Conservation (phyloP, 352 stramenopile species). For the Globisporangium uncinulatum region DNA sequence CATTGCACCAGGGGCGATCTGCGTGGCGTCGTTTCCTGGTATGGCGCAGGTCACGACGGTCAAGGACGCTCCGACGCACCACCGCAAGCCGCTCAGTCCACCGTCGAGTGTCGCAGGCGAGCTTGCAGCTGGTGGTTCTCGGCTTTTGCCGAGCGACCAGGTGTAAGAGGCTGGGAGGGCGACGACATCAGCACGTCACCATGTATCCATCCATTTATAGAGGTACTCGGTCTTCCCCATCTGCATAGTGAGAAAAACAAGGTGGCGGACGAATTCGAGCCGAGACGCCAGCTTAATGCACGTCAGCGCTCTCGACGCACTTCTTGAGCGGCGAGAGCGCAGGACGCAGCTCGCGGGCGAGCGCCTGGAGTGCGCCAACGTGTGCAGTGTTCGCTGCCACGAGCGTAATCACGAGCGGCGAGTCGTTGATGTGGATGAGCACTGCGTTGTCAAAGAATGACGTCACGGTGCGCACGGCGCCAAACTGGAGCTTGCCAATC, state of each 20-base stretch:
- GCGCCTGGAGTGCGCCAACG: conserved; percentile 49
- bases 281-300: conserved; percentile 28
- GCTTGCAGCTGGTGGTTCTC: conserved; percentile 5
- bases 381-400: conserved; percentile 56
- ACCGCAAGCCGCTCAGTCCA: conserved; percentile 15
- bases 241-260: too few relatives aligned
- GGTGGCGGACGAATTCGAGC: too few relatives aligned
- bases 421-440: conserved; percentile 73
- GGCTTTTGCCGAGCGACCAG: conserved; percentile 7
- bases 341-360: conserved; percentile 49
- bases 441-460: conserved; percentile 70
- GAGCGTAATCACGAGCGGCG: conserved; percentile 73
- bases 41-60: conserved; percentile 1
- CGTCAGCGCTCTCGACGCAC: conserved; percentile 66
- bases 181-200: not conserved
- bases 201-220: conserved; percentile 4
- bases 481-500: conserved; percentile 80
- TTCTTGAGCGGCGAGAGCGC: conserved; percentile 65
- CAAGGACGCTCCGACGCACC: conserved; percentile 6
- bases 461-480: conserved; percentile 60
- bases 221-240: not conserved
- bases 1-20: conserved; percentile 10
- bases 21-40: conserved; percentile 11
- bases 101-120: conserved; percentile 16
- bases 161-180: not conserved